Conservation (phyloP, 352 stramenopile species). For the Phytopythium vexans region DNA sequence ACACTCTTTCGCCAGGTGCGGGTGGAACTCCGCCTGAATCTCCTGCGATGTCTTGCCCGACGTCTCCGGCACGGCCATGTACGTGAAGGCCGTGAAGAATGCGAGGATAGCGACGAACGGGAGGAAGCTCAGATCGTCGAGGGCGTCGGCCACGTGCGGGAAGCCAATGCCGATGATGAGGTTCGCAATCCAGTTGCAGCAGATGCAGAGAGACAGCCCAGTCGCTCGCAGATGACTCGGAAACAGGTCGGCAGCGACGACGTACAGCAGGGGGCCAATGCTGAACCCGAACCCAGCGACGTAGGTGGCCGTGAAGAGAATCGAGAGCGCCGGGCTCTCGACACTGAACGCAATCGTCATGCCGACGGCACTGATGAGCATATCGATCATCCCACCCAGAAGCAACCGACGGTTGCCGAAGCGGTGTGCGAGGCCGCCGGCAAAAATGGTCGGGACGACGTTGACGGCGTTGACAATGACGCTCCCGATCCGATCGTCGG, state of each 20-base stretch:
- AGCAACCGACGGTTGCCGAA: constrained; percentile 14
- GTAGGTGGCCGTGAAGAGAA: constrained; percentile 25
- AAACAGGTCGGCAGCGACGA: constrained; percentile 26
- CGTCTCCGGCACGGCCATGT: constrained; percentile 20
- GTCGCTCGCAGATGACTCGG: constrained; percentile 17
- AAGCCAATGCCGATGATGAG: constrained; percentile 23
- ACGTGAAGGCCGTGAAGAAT: constrained; percentile 16
- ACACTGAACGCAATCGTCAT: constrained; percentile 22
- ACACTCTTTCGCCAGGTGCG: constrained; percentile 8
- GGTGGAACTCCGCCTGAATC: constrained; percentile 22
- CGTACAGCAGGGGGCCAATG: constrained; percentile 17
- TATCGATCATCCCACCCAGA: constrained; percentile 11
- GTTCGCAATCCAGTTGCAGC: constrained; percentile 20
- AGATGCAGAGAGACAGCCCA: constrained; percentile 11
- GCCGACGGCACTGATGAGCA: constrained; percentile 17
- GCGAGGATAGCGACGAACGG: constrained; percentile 17
- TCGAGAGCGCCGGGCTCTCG: constrained; percentile 10
- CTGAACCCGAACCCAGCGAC: constrained; percentile 20
- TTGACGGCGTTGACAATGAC: constrained; percentile 18
- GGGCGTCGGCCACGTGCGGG: constrained; percentile 15
- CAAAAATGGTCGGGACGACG: constrained; percentile 8
- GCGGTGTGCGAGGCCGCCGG: constrained; percentile 2
- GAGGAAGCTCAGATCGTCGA: constrained; percentile 19
- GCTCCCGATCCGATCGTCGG: constrained; percentile 14
- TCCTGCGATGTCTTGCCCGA: constrained; percentile 20